phyloP scores from a whole-genome alignment of 176 grass and related monocot genomes.

The maize (Zea mays) region Zm-B73-REFERENCE-NAM-5.0 NC_050105.1:122532001-122532500 shows the following conservation, averaged over 20 bases:
- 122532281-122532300: not conserved
- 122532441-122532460: constrained; percentile 52
- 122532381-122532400: constrained; percentile 49
- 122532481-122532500: constrained; percentile 44
- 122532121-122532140: constrained; percentile 70
- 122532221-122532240: constrained; percentile 29
- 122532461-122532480: constrained; percentile 6
- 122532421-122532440: constrained; percentile 38
- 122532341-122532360: constrained; percentile 54
- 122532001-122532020: constrained; percentile 83
- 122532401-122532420: constrained; percentile 18
- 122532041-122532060: constrained; percentile 92
- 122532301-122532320: not conserved
- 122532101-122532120: constrained; percentile 21
- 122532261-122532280: constrained; percentile 25
- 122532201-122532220: constrained; percentile 10
- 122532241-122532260: constrained; percentile 45
- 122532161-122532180: constrained; percentile 49
- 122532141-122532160: constrained; percentile 47
- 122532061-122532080: constrained; percentile 73
- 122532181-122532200: constrained; percentile 47
- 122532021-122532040: constrained; percentile 89
- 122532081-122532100: constrained; percentile 33
- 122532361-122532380: constrained; percentile 49
- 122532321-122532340: constrained; percentile 36